Evolutionary conservation across 2,329 filamentous ascomycete species (phyloP), one percentile per base, ranked within the genome.

Genomic region (Colletotrichum graminicola): DNA sequence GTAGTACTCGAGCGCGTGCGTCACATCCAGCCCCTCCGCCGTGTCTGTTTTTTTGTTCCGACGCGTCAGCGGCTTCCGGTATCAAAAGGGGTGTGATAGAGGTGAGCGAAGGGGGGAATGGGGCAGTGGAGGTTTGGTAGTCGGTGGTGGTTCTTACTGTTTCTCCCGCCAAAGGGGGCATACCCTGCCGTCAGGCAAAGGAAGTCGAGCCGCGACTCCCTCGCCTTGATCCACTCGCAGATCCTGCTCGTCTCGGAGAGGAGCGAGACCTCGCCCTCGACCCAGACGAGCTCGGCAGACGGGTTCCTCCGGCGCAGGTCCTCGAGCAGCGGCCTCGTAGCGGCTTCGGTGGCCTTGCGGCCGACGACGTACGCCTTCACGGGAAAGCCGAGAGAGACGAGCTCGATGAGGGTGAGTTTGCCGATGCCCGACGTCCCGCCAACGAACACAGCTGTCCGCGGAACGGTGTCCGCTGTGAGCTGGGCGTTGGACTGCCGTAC

Each of bases 361-460:
- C 84, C 84, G 62, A 86, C 72, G 0, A 86, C 62, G 73, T 86
- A 86, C 73, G 82, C 80, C 66, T 78, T 79, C n/a, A 79, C 39
- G 69, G 76, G 78, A 0, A 76, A 72, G 2, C 81, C 81, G 0
- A 79, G 80, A 1, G 73, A 75, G 62, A 81, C 79, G 1, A 86
- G 70, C 21, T 79, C 82, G 39, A 65, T 71, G 12, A 85, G 47
- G 0, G 84, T 85, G 55, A 78, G 55, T 56, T 82, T 79, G 11
- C 84, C 84, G 67, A 86, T 83, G 59, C 85, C 85, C 2, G 83
- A 82, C 1, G 84, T 86, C 14, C 80, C 84, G 45, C 84, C 84
- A 6, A 81, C 80, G 71, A 86, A 85, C 72, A 86, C 79, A 66
- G 82, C 77, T 49, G 84, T 77, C 18, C 75, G 79, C 10, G 82